Percentiles rank a stretch among this genome's conserved stretches.
phyloP scores from a whole-genome alignment of 1,139 yeast species.

The Saccharomyces hybrid region DNA sequence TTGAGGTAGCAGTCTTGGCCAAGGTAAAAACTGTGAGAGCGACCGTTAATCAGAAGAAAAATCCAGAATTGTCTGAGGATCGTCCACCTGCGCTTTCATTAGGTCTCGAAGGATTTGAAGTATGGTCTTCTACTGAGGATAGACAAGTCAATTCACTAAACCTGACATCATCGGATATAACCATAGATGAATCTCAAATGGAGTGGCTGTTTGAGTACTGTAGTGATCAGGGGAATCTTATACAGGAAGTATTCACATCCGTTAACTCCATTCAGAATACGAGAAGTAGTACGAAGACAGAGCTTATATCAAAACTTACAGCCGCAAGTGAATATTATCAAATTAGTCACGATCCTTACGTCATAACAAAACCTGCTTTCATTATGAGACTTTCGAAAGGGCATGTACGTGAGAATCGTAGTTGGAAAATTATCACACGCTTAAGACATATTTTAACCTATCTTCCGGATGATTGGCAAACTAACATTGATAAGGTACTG shows the following conservation, averaged over 20 bases:
- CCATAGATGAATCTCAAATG: conserved; percentile 34
- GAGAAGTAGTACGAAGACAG: conserved; percentile 15
- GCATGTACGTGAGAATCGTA: conserved; percentile 72
- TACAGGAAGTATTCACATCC: conserved; percentile 24
- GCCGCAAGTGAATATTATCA: conserved; percentile 52
- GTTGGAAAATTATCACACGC: conserved; percentile 81
- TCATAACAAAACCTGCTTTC: conserved; percentile 80
- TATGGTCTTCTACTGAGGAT: conserved; percentile 38
- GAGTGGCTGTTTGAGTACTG: conserved; percentile 37
- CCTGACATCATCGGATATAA: conserved; percentile 33
- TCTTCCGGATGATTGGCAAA: conserved; percentile 51
- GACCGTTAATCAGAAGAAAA: conserved; percentile 13
- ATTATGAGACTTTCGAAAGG: conserved; percentile 60
- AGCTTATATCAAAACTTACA: conserved; percentile 40
- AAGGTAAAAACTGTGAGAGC: conserved; percentile 19
- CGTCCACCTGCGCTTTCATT: conserved; percentile 18
- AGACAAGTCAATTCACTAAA: conserved; percentile 34
- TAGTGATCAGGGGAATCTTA: conserved; percentile 16
- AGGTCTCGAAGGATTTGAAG: conserved; percentile 32
- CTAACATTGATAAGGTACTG: conserved; percentile 18
- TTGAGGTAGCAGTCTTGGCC: conserved; percentile 15
- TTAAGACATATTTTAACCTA: conserved; percentile 62
- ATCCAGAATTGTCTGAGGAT: conserved; percentile 11
- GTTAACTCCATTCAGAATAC: conserved; percentile 13
- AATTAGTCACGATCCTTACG: conserved; percentile 79